phyloP scores from a whole-genome alignment of 345 rosid species.

The Aethionema arabicum region DNA sequence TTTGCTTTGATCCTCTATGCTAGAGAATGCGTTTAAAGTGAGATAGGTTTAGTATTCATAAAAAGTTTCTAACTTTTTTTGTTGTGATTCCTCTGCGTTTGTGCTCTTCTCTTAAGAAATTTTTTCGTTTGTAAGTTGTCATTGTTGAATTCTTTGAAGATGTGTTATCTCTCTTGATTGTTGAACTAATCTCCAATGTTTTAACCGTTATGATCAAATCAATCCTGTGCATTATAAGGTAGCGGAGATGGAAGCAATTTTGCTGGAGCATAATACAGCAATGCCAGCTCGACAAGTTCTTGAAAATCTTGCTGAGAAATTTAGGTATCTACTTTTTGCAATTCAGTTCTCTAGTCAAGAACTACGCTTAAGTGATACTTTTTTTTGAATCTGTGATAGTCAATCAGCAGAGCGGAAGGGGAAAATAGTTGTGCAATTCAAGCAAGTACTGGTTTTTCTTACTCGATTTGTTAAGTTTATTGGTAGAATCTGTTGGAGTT shows the following conservation, averaged over 20 bases:
- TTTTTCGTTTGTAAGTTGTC: not conserved
- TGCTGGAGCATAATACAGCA: conserved; percentile 69
- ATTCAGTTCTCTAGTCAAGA: not conserved
- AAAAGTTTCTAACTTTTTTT: conserved; percentile 5
- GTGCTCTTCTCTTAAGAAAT: not conserved
- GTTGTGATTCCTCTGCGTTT: conserved; percentile 5
- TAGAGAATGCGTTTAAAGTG: not conserved
- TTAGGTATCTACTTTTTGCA: conserved; percentile 54
- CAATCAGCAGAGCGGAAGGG: conserved; percentile 80
- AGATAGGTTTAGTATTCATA: not conserved
- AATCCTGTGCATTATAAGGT: conserved; percentile 46
- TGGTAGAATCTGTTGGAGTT: conserved; percentile 9
- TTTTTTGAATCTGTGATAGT: conserved; percentile 47
- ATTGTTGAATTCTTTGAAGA: conserved; percentile 9
- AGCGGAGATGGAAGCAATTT: conserved; percentile 85
- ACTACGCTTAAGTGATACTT: conserved; percentile 9
- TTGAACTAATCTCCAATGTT: conserved; percentile 18
- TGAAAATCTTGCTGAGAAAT: conserved; percentile 78
- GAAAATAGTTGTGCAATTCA: conserved; percentile 82
- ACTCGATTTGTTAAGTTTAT: not conserved
- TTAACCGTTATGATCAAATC: not conserved
- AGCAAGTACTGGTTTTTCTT: conserved; percentile 60
- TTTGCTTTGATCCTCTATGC: conserved; percentile 2
- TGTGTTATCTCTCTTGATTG: conserved; percentile 12
- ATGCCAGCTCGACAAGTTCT: conserved; percentile 83